Evolutionary conservation across 495 filamentous ascomycete species (phyloP).

Genomic region (Darksidea phi): DNA sequence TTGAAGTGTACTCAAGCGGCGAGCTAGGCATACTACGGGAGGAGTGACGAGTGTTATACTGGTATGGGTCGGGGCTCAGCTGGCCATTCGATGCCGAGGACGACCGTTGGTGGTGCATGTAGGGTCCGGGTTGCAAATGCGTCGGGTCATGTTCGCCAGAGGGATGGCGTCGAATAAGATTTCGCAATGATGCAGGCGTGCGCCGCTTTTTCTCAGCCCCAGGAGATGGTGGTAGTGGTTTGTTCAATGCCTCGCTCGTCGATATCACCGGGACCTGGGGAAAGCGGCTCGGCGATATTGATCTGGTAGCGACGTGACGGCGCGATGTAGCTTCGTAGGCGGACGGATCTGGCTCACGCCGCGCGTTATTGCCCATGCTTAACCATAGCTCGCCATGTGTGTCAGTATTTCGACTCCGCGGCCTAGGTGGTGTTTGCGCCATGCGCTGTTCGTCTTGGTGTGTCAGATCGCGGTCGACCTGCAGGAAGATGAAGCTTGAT

Average conservation of each 20-base stretch:
- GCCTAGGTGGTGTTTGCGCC: slow-evolving; percentile 9
- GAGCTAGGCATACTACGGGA: slow-evolving; percentile 34
- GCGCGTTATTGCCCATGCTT: slow-evolving; percentile 15
- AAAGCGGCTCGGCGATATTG: slow-evolving; percentile 26
- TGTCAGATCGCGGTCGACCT: slow-evolving; percentile 22
- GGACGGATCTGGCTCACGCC: slow-evolving; percentile 19
- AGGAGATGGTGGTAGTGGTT: slow-evolving; percentile 29
- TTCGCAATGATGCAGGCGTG: slow-evolving; percentile 23
- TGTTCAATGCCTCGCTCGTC: slow-evolving; percentile 20
- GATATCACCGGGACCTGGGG: slow-evolving; percentile 26
- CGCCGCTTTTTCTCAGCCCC: slow-evolving; percentile 25
- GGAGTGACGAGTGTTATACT: slow-evolving; percentile 20
- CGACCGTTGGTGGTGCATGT: slow-evolving; percentile 18
- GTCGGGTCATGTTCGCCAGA: slow-evolving; percentile 24
- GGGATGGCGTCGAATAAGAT: slow-evolving; percentile 27
- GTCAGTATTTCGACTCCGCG: neutral
- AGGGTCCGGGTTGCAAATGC: slow-evolving; percentile 24
- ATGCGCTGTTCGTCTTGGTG: slow-evolving; percentile 8
- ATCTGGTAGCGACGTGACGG: slow-evolving; percentile 21
- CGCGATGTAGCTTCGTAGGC: slow-evolving; percentile 28
- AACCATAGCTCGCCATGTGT: slow-evolving; percentile 22
- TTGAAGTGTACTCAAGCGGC: slow-evolving; percentile 4
- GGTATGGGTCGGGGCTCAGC: slow-evolving; percentile 15
- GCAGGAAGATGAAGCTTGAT: slow-evolving; percentile 19
- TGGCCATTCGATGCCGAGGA: slow-evolving; percentile 18